A percentile compares a stretch with the other conserved stretches of the same genome.
These are phyloP conservation scores for Phytophthora crassamura DNA, from an alignment of 352 stramenopile species.

Conservation along the genomic window DNA sequence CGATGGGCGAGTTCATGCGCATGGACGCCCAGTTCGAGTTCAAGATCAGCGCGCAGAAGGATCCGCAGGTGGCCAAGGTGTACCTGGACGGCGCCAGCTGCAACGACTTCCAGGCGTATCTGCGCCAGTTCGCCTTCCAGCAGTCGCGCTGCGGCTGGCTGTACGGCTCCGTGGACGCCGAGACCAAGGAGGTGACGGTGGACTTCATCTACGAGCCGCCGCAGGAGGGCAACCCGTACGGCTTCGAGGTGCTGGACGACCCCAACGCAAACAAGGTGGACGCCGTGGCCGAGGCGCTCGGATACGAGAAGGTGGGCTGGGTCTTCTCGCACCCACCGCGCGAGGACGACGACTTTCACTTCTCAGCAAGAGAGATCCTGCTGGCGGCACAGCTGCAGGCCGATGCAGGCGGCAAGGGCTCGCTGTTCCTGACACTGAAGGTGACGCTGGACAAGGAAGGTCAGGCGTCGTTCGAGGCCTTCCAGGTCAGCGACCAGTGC, in stretches of 20 bases:
- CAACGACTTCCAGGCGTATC: conserved; percentile 92
- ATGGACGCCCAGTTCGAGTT: conserved; percentile 98
- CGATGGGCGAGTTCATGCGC: conserved; percentile 96
- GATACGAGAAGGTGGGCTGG: conserved; percentile 95
- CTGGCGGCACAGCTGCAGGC: conserved; percentile 96
- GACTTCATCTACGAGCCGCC: conserved; percentile 97
- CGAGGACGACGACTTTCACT: conserved; percentile 95
- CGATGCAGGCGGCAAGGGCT: conserved; percentile 93
- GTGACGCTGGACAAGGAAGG: conserved; percentile 95
- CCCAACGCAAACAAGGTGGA: conserved; percentile 86
- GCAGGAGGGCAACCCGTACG: conserved; percentile 89
- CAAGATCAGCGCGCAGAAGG: conserved; percentile 96
- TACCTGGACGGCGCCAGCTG: conserved; percentile 90
- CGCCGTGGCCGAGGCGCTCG: conserved; percentile 86
- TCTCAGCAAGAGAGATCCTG: conserved; percentile 91
- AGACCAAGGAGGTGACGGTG: conserved; percentile 90
- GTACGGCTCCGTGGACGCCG: conserved; percentile 91
- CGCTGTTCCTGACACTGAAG: conserved; percentile 96
- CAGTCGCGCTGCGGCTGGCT: conserved; percentile 95
- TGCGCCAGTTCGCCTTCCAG: conserved; percentile 93
- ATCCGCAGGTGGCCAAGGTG: conserved; percentile 80
- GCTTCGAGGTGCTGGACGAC: conserved; percentile 95
- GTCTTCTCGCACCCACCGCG: conserved; percentile 97
- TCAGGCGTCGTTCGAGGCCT: conserved; percentile 95
- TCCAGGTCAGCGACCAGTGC: conserved; percentile 97